Base-by-base conservation (phyloP, 2,329 filamentous ascomycete genomes). In the Rhynchosporium graminicola region DNA sequence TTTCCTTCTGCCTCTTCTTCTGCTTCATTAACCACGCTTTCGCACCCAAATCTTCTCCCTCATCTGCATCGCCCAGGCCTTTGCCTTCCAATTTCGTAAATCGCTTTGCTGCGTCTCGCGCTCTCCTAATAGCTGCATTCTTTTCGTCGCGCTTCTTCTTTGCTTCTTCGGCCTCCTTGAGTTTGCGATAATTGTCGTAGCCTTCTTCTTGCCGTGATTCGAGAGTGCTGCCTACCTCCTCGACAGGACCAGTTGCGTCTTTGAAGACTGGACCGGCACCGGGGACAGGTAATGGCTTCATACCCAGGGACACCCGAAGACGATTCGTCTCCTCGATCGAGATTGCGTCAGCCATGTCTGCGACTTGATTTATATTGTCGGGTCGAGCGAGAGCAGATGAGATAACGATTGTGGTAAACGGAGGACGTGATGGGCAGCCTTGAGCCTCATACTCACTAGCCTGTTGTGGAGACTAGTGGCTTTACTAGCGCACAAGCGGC, bases 301-400 rank as follows among this genome's bases (percentile, higher is more conserved):
- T 87, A 73, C 94, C 94, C 79, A 97, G 86, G 56, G 92, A 91
- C 71, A 88, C 82, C 72, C 94, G 92, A 73, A 97, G 89, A 74
- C 93, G 90, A 80, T 98, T 98, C 68, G 91, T 92, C 82, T 97
- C 92, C 77, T 96, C 91, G 74, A 98, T 93, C 33, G 90, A 88
- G 50, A 91, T 85, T 70, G 87, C 80, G 75, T 88, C 85, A 80
- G 72, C 66, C 73, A 75, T 75, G 31, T 31, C 57, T 36, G 56
- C 10, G 50, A 33, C 8, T 15, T 13, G 33, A 28, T 1, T 28
- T 29, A 3, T 42, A 9, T 40, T 56, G 43, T 31, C 26, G 43
- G n/a, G 6, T 47, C n/a, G 31, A 13, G 42, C 8, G 29, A 38
- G 28, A 5, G 3, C 8, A 26, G 52, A 7, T 26, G 29, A 5